Percentiles rank a stretch among this genome's conserved stretches.
phyloP scores from a whole-genome alignment of 2,329 filamentous ascomycete genomes.

The Penicillium sclerotigenum region DNA sequence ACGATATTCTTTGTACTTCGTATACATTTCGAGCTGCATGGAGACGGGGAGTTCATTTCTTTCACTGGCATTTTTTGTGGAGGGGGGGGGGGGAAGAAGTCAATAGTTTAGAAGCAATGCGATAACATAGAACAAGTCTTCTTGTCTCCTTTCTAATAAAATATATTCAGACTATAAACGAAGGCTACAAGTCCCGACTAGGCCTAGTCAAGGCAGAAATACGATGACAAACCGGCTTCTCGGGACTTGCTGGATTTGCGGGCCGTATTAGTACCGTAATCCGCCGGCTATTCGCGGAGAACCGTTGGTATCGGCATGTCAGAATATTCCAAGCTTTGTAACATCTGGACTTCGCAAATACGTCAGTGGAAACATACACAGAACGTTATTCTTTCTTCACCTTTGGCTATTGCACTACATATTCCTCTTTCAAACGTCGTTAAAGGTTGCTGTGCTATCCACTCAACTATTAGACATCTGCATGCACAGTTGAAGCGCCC shows the following conservation, averaged over 20 bases:
- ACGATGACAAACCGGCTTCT: slow-evolving; percentile 23
- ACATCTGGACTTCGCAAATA: slow-evolving; percentile 5
- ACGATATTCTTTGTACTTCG: slow-evolving; percentile 17
- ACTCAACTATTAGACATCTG: no score
- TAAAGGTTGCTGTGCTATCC: neutral
- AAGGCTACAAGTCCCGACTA: neutral
- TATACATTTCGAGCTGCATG: slow-evolving; percentile 22
- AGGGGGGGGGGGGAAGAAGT: neutral
- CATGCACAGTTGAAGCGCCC: neutral
- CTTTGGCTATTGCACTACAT: slow-evolving; percentile 2
- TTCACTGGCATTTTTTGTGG: neutral
- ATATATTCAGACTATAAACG: neutral
- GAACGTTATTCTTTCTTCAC: slow-evolving; percentile 3
- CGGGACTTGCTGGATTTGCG: slow-evolving; percentile 17
- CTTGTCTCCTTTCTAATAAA: no score
- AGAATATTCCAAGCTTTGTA: slow-evolving; percentile 19
- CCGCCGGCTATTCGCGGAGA: slow-evolving; percentile 14
- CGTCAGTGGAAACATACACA: slow-evolving; percentile 10
- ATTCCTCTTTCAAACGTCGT: neutral
- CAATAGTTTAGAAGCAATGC: slow-evolving; percentile 4
- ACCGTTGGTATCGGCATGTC: slow-evolving; percentile 35
- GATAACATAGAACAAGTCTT: slow-evolving; percentile 9
- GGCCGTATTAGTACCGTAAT: slow-evolving; percentile 22
- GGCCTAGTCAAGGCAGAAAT: neutral
- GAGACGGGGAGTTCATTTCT: slow-evolving; percentile 11